phyloP scores from a whole-genome alignment of 139 green algal genomes.

The Raphidocelis subcapitata region DNA sequence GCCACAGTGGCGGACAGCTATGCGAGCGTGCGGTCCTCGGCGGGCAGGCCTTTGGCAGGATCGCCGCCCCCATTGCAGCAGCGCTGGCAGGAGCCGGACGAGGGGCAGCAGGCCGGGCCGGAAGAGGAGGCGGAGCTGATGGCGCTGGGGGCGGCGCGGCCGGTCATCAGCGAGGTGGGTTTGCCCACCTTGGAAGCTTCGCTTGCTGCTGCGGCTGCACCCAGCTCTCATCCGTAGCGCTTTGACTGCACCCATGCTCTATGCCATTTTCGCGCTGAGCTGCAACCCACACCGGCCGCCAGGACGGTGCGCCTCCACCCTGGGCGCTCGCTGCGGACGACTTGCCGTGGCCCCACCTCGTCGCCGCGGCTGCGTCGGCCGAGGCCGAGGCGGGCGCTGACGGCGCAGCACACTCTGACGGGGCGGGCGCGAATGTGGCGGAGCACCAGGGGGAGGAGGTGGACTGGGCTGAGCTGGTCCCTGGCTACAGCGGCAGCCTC shows the following conservation, averaged over 20 bases:
- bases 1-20: not conserved
- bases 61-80: not conserved
- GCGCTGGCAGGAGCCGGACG: not conserved
- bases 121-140: not conserved
- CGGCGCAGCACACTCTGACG: slow-evolving; percentile 20
- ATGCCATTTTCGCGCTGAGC: not conserved
- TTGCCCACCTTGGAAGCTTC: not conserved
- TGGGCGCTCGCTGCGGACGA: not conserved
- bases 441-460: not conserved
- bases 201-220: not conserved
- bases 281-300: too few relatives aligned
- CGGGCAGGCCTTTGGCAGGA: not conserved
- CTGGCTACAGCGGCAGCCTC: slow-evolving; percentile 17
- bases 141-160: not conserved
- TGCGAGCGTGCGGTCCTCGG: not conserved
- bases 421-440: not conserved
- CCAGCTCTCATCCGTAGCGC: not conserved
- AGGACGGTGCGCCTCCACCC: too few relatives aligned
- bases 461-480: slow-evolving; percentile 16
- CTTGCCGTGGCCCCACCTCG: not conserved
- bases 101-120: not conserved
- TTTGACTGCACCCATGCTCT: too few relatives aligned
- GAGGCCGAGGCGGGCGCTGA: slow-evolving; percentile 10
- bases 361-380: slow-evolving; percentile 4
- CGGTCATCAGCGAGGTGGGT: not conserved